Evolutionary conservation across 1,139 yeast species (phyloP).

Genomic region (Geotrichum fermentans): DNA sequence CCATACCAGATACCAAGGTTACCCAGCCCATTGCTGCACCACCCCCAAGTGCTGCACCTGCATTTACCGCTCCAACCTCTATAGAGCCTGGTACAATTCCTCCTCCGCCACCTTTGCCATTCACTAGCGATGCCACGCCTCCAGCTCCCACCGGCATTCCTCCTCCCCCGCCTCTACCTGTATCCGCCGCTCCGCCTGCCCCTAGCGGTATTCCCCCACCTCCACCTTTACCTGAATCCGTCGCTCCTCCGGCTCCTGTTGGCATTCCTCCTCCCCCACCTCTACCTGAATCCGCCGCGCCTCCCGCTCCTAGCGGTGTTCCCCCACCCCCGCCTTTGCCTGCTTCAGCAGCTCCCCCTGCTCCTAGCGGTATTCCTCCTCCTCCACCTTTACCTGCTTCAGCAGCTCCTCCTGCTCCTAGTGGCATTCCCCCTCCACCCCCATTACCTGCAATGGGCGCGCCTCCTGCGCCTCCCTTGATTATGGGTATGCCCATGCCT

Average conservation of each 20-base stretch:
- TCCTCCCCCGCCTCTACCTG: conserved; percentile 23
- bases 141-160: conserved; percentile 22
- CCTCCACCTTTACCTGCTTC: conserved; percentile 31
- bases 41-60: conserved; percentile 22
- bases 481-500: conserved; percentile 36
- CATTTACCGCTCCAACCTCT: conserved; percentile 21
- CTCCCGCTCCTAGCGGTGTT: conserved; percentile 25
- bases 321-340: conserved; percentile 30
- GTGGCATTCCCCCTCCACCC: conserved; percentile 24
- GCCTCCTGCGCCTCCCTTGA: conserved; percentile 36
- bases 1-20: conserved; percentile 13
- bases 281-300: conserved; percentile 22
- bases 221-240: conserved; percentile 24
- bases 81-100: conserved; percentile 14
- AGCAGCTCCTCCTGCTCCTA: conserved; percentile 18
- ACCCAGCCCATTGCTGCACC: conserved; percentile 16
- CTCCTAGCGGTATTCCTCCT: conserved; percentile 26
- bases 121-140: conserved; percentile 21
- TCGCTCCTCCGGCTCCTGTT: conserved; percentile 24
- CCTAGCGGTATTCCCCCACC: conserved; percentile 28
- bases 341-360: conserved; percentile 23
- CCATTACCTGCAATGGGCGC: conserved; percentile 23
- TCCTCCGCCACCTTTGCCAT: conserved; percentile 20
- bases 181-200: conserved; percentile 25
- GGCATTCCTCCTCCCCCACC: conserved; percentile 30